Evolutionary conservation across 176 grass and related monocot species (phyloP).

Genomic region (Typha latifolia): DNA sequence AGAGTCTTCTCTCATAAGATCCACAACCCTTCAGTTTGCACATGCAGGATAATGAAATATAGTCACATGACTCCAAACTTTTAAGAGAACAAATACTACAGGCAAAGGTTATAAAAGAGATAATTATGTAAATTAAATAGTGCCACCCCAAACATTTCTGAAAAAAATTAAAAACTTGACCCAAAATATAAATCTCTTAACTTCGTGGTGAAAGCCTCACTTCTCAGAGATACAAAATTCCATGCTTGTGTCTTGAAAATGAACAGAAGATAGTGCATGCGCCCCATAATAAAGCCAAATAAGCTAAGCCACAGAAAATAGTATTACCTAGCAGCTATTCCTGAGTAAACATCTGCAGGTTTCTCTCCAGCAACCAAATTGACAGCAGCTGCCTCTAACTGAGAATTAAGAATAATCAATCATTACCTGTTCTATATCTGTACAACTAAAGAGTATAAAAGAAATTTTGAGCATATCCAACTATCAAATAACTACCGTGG

Average conservation of each 20-base stretch:
- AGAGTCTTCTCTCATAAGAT: constrained; percentile 61
- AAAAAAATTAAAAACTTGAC: no score
- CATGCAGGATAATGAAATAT: constrained; percentile 5
- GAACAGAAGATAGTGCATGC: no score
- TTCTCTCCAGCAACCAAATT: constrained; percentile 86
- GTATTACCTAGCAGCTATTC: constrained; percentile 71
- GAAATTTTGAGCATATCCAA: no score
- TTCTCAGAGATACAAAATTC: no score
- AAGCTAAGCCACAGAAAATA: constrained; percentile 10
- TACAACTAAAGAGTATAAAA: not conserved
- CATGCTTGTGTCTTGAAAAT: no score
- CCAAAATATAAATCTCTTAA: no score
- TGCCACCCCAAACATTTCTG: no score
- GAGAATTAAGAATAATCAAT: constrained; percentile 18
- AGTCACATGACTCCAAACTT: constrained; percentile 1
- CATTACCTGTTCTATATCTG: not conserved
- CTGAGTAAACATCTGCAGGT: constrained; percentile 94
- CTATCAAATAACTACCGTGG: no score
- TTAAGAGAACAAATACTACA: not conserved
- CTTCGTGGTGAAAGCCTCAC: no score
- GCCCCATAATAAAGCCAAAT: not conserved
- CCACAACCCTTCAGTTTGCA: constrained; percentile 54
- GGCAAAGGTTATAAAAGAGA: not conserved
- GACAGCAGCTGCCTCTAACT: constrained; percentile 83
- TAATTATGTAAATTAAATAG: not conserved